phyloP scores from a whole-genome alignment of 345 rosid genomes.

The Gynandropsis gynandra region DNA sequence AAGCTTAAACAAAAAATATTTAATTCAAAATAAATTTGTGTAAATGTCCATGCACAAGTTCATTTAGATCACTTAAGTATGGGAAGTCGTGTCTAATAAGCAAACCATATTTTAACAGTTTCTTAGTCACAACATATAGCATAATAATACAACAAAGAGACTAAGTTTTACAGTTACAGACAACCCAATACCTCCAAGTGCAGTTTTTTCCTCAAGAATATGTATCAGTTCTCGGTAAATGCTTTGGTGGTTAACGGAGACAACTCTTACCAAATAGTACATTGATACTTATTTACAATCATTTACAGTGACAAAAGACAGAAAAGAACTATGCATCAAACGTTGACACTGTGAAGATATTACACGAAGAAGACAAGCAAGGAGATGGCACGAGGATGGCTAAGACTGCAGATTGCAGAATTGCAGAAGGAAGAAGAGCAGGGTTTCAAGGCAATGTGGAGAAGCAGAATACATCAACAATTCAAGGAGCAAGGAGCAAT shows the following conservation, averaged over 20 bases:
- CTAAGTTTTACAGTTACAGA: neutral
- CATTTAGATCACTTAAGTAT: slow-evolving; percentile 89
- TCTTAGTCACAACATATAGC: slow-evolving; percentile 14
- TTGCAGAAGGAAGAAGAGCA: too few relatives aligned
- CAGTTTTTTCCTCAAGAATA: neutral
- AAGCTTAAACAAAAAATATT: too few relatives aligned
- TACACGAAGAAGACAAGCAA: too few relatives aligned
- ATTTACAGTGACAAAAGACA: neutral
- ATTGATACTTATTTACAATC: neutral
- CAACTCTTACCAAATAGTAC: slow-evolving; percentile 15
- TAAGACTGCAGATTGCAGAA: too few relatives aligned
- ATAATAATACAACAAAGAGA: slow-evolving; percentile 3
- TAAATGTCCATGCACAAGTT: slow-evolving; percentile 94
- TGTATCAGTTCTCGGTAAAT: neutral
- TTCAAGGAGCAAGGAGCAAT: too few relatives aligned
- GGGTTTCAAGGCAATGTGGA: too few relatives aligned
- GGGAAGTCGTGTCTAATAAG: slow-evolving; percentile 66
- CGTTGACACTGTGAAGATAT: too few relatives aligned
- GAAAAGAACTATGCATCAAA: slow-evolving; percentile 24
- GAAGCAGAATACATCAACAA: too few relatives aligned
- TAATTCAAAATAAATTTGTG: slow-evolving; percentile 8
- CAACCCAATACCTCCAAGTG: too few relatives aligned
- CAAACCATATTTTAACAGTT: slow-evolving; percentile 13
- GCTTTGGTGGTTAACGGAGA: neutral
- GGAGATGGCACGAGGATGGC: too few relatives aligned